Conservation (phyloP, 2,329 filamentous ascomycete genomes). For the Cephalotrichum gorgonifer region DNA sequence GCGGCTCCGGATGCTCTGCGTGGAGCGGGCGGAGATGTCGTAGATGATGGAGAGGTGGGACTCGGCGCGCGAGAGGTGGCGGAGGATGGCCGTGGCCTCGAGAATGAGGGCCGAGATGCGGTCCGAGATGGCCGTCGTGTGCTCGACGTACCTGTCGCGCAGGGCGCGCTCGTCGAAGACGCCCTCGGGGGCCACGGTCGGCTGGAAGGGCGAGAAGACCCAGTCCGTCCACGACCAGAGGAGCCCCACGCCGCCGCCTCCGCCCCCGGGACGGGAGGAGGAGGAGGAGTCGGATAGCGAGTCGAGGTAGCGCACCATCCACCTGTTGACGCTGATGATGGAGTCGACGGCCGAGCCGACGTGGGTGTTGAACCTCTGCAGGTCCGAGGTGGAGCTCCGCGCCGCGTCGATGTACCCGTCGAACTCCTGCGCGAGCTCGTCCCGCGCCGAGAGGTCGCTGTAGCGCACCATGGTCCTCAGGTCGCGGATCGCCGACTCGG, state of each 20-base stretch:
- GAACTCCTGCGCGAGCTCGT: slow-evolving; percentile 67
- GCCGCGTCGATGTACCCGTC: slow-evolving; percentile 65
- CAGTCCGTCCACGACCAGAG: slow-evolving; percentile 30
- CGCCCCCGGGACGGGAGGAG: too few relatives aligned
- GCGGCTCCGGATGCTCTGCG: slow-evolving; percentile 43
- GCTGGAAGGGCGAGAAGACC: slow-evolving; percentile 53
- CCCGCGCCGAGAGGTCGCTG: slow-evolving; percentile 55
- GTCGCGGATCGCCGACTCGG: slow-evolving; percentile 64
- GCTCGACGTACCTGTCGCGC: slow-evolving; percentile 64
- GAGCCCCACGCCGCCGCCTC: neutral
- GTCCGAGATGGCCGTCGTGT: slow-evolving; percentile 59
- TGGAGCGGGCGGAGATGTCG: slow-evolving; percentile 55
- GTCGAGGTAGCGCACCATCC: slow-evolving; percentile 61
- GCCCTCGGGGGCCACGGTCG: slow-evolving; percentile 16
- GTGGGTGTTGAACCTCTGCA: slow-evolving; percentile 67
- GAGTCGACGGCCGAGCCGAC: slow-evolving; percentile 65
- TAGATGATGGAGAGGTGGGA: slow-evolving; percentile 60
- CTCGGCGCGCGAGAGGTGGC: slow-evolving; percentile 57
- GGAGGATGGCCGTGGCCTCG: slow-evolving; percentile 59
- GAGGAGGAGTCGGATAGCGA: slow-evolving; percentile 31
- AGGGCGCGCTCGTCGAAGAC: slow-evolving; percentile 41
- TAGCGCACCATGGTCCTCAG: slow-evolving; percentile 61
- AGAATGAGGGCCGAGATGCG: slow-evolving; percentile 58
- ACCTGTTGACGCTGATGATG: slow-evolving; percentile 64
- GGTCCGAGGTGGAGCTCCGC: slow-evolving; percentile 50